phyloP scores from a whole-genome alignment of 495 filamentous ascomycete species.

The Tuber indicum region DNA sequence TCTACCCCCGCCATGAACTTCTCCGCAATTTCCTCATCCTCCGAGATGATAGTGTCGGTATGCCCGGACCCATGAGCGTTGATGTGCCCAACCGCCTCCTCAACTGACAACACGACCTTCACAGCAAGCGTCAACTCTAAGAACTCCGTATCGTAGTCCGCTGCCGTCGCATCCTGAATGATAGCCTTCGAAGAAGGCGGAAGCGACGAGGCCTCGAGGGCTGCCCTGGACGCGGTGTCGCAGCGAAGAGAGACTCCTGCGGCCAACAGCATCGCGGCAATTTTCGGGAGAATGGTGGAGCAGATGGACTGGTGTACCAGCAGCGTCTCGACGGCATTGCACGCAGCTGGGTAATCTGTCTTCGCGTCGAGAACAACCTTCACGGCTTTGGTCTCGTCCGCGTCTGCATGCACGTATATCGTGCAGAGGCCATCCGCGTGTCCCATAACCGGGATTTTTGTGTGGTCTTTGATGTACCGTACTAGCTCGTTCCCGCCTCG shows the following conservation, averaged over 20 bases:
- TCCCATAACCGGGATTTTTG: conserved; percentile 90
- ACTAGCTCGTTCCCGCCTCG: conserved; percentile 91
- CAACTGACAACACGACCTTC: conserved; percentile 62
- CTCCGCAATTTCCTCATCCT: conserved; percentile 57
- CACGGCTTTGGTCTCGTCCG: conserved; percentile 61
- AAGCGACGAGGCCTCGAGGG: conserved; percentile 48
- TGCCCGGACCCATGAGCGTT: conserved; percentile 88
- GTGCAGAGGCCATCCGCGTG: conserved; percentile 93
- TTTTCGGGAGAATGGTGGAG: conserved; percentile 57
- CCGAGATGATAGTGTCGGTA: conserved; percentile 84
- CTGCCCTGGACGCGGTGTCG: conserved; percentile 59
- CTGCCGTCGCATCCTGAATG: conserved; percentile 58
- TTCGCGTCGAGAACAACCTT: conserved; percentile 88
- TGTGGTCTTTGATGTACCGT: conserved; percentile 76
- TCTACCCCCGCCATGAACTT: conserved; percentile 77
- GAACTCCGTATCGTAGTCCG: conserved; percentile 85
- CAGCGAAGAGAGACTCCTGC: conserved; percentile 82
- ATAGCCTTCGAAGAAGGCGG: conserved; percentile 43
- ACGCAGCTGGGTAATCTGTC: conserved; percentile 89
- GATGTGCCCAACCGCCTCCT: conserved; percentile 77
- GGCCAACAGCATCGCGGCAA: conserved; percentile 63
- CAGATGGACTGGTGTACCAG: conserved; percentile 74
- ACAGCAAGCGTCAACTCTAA: conserved; percentile 77
- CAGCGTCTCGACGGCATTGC: conserved; percentile 85
- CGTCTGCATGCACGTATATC: conserved; percentile 78